Percentiles rank a stretch among this genome's conserved stretches.
Evolutionary conservation across 495 filamentous ascomycete genomes (phyloP).

Genomic region (Trichoderma virens): DNA sequence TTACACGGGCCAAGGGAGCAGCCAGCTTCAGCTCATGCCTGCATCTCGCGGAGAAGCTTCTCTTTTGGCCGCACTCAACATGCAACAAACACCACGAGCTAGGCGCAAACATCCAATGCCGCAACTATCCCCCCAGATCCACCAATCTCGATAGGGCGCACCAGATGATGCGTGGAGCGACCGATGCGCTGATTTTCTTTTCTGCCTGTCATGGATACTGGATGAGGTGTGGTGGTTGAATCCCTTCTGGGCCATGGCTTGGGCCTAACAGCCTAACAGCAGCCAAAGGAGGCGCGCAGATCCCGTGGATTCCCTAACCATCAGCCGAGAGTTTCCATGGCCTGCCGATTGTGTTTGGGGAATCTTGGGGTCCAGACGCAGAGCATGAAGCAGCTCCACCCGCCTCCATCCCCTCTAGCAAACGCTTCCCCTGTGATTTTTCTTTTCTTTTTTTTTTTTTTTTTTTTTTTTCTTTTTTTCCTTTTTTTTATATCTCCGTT

Average conservation of each 20-base stretch:
- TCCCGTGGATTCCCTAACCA: not conserved
- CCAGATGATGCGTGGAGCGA: conserved; percentile 1
- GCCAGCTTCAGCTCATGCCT: not conserved
- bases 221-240: not conserved
- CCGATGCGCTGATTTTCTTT: not conserved
- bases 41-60: not conserved
- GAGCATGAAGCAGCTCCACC: no score
- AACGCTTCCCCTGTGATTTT: not conserved
- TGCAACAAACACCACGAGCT: no score
- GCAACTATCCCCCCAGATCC: not conserved
- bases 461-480: not conserved
- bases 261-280: no score
- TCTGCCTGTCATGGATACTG: not conserved
- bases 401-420: no score
- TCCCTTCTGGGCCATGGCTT: not conserved
- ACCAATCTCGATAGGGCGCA: not conserved
- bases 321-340: conserved; percentile 3
- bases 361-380: not conserved
- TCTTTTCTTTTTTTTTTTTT: not conserved
- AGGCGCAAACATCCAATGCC: no score
- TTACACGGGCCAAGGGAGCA: not conserved
- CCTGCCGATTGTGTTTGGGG: not conserved
- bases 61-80: not conserved
- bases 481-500: not conserved
- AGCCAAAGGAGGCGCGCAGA: not conserved